Percentiles rank a stretch among this genome's conserved stretches.
Evolutionary conservation across 148 eudicot species (phyloP).

Genomic region (Bassia scoparia): DNA sequence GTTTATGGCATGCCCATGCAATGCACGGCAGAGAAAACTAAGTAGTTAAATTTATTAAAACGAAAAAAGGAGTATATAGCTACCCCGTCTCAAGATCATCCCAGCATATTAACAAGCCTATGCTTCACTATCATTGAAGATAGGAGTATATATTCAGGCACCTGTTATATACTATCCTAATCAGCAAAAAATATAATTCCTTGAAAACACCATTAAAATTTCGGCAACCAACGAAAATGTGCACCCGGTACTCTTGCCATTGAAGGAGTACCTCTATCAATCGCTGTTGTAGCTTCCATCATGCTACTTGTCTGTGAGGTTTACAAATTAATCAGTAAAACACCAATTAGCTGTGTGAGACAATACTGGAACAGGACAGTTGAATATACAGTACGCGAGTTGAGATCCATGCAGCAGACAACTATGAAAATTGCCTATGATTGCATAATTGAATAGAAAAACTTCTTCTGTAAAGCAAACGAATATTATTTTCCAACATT

Average conservation of each 20-base stretch:
- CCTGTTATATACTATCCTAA: not conserved
- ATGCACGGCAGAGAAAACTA: too few relatives aligned
- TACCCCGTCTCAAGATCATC: too few relatives aligned
- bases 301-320: conserved; percentile 73
- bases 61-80: too few relatives aligned
- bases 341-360: not conserved
- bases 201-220: conserved; percentile 70
- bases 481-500: not conserved
- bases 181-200: conserved; percentile 36
- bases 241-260: conserved; percentile 83
- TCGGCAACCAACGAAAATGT: conserved; percentile 85
- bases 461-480: not conserved
- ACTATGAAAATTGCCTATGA: not conserved
- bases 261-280: conserved; percentile 75
- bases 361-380: not conserved
- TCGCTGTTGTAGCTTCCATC: conserved; percentile 60
- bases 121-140: not conserved
- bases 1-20: too few relatives aligned
- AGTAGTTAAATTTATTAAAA: too few relatives aligned
- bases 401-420: not conserved
- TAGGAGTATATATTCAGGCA: not conserved
- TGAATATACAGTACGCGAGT: not conserved
- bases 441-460: not conserved
- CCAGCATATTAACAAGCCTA: too few relatives aligned
- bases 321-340: not conserved